These are phyloP conservation scores for Colletotrichum aenigma DNA, from an alignment of 2,329 filamentous ascomycete genomes.

Conservation along the genomic window DNA sequence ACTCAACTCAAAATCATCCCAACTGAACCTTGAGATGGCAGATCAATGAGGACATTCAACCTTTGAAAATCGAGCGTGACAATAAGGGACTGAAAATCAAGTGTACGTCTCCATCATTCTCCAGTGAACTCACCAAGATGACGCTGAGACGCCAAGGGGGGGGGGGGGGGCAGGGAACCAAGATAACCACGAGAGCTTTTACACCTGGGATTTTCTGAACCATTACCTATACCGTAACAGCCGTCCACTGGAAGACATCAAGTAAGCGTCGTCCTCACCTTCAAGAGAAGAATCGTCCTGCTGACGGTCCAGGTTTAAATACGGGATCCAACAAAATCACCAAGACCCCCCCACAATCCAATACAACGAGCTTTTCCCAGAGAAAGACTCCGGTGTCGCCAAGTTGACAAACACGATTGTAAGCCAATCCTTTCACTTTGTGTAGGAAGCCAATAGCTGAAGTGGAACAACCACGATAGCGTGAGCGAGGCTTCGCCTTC, in stretches of 20 bases:
- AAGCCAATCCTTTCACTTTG: slow-evolving; percentile 24
- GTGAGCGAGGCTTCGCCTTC: slow-evolving; percentile 76
- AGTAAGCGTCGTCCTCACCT: slow-evolving; percentile 26
- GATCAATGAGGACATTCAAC: slow-evolving; percentile 35
- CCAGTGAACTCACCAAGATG: background rate
- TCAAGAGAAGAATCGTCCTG: background rate
- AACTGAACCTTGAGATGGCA: slow-evolving; percentile 17
- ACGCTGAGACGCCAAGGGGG: background rate
- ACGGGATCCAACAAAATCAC: slow-evolving; percentile 38
- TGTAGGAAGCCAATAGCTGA: background rate
- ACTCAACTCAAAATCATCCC: background rate
- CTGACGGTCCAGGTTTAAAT: slow-evolving; percentile 22
- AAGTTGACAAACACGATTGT: slow-evolving; percentile 70
- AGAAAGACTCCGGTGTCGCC: slow-evolving; percentile 58
- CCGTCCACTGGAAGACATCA: slow-evolving; percentile 35
- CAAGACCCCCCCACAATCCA: slow-evolving; percentile 60
- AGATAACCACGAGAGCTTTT: slow-evolving; percentile 72
- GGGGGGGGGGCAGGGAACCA: slow-evolving; percentile 67
- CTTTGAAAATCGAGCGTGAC: slow-evolving; percentile 29
- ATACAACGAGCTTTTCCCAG: slow-evolving; percentile 62
- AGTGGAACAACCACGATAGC: slow-evolving; percentile 46
- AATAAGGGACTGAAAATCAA: slow-evolving; percentile 34
- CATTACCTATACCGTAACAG: slow-evolving; percentile 42
- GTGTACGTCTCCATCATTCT: slow-evolving; percentile 26
- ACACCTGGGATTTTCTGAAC: slow-evolving; percentile 66